phyloP scores from a whole-genome alignment of 352 stramenopile species.

The Saprolegnia diclina region DNA sequence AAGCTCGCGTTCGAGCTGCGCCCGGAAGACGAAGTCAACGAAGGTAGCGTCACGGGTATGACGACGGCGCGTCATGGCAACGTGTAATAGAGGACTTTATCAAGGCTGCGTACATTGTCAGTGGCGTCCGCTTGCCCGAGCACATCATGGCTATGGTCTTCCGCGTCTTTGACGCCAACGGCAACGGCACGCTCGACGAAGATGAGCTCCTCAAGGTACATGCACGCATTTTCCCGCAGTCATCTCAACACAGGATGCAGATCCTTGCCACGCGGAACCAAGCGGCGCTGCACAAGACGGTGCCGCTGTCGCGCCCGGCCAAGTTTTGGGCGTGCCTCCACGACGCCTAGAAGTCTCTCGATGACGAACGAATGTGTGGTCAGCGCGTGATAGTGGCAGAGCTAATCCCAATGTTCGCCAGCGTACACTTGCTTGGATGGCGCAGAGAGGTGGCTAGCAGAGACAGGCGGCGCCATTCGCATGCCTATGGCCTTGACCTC shows the following conservation, averaged over 20 bases:
- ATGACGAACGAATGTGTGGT: not conserved
- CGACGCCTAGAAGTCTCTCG: not conserved
- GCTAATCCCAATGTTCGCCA: too few relatives aligned
- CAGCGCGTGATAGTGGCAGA: too few relatives aligned
- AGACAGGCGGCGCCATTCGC: too few relatives aligned
- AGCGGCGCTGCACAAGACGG: slow-evolving; percentile 42
- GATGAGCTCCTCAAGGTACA: slow-evolving; percentile 46
- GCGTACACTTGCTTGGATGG: too few relatives aligned
- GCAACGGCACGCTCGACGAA: slow-evolving; percentile 61
- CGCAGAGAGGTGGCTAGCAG: too few relatives aligned
- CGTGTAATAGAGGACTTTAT: slow-evolving; percentile 53
- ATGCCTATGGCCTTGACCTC: too few relatives aligned
- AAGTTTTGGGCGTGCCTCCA: slow-evolving; percentile 22
- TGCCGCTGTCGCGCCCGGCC: not conserved
- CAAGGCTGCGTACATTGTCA: slow-evolving; percentile 53
- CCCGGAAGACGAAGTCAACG: slow-evolving; percentile 58
- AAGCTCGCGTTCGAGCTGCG: slow-evolving; percentile 61
- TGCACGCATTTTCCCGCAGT: not conserved
- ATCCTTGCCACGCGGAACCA: slow-evolving; percentile 57
- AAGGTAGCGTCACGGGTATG: slow-evolving; percentile 32
- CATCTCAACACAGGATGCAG: slow-evolving; percentile 10
- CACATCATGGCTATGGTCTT: slow-evolving; percentile 69
- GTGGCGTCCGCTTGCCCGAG: slow-evolving; percentile 54
- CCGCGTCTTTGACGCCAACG: slow-evolving; percentile 64
- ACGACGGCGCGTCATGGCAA: not conserved